These are phyloP conservation scores for Isabelozyma pseudorhagii DNA, from an alignment of 805 yeast genomes.

Conservation along the genomic window DNA sequence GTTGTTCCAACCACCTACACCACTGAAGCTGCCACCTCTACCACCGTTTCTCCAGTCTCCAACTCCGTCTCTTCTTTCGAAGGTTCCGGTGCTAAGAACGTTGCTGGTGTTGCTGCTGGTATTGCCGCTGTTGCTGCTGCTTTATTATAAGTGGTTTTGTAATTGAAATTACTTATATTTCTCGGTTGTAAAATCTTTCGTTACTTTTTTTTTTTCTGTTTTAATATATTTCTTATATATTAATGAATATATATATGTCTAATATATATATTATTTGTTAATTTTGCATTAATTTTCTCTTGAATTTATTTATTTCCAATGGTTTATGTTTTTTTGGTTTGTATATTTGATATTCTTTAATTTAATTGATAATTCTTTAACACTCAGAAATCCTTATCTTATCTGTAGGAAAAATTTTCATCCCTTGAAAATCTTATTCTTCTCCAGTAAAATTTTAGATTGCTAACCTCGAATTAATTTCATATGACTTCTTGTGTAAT, in stretches of 20 bases:
- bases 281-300: background rate
- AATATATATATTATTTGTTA: too few relatives aligned
- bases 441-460: too few relatives aligned
- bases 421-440: too few relatives aligned
- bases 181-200: background rate
- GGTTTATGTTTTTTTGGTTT: background rate
- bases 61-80: constrained; percentile 12
- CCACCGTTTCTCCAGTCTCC: constrained; percentile 3
- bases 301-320: background rate
- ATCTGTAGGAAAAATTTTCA: too few relatives aligned
- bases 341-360: background rate
- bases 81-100: constrained; percentile 29
- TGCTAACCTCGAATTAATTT: too few relatives aligned
- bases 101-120: constrained; percentile 24
- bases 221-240: background rate
- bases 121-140: constrained; percentile 26
- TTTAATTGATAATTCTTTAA: background rate
- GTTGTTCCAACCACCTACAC: constrained; percentile 23
- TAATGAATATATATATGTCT: background rate
- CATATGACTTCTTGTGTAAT: too few relatives aligned
- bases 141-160: constrained; percentile 13
- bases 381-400: background rate
- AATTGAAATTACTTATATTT: background rate
- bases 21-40: constrained; percentile 11
- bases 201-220: background rate